Base-by-base conservation (phyloP, 257 asterid genomes). In the Solanum chilense region DNA sequence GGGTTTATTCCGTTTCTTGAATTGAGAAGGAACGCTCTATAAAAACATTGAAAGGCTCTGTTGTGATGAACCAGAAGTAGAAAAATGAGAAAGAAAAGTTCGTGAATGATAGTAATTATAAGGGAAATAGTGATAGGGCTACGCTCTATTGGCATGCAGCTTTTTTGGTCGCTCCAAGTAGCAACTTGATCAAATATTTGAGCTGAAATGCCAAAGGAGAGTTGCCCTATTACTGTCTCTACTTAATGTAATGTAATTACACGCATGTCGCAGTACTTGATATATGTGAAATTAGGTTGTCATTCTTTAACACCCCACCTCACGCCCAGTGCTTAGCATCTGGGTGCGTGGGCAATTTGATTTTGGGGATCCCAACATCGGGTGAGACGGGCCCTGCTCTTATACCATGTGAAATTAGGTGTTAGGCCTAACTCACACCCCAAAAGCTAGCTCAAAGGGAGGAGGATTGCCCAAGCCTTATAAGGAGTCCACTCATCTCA, bases 171-270 rank as follows among this genome's bases (percentile, higher is more conserved):
- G 29, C 14, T 70, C 77, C 5, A 1, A 29, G 0, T 0, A 69
- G 78, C 4, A 49, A 49, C 16, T 71, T 71, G 78, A 71, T 33
- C 45, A 18, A n/a, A 76, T 77, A 77, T 44, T 10, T 69, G 12
- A 37, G 15, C 56, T 76, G 60, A 86, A 93, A 88, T 89, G 96
- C 95, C 94, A 90, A 92, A 91, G 95, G 95, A 93, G 96, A 93
- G 96, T 90, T 93, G 95, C 95, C 96, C 95, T 90, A 52, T 62
- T 88, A 91, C 71, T 90, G 89, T 44, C 88, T 92, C 87, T 23
- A 92, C 91, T 92, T 92, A 92, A 73, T 35, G 80, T 68, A 64
- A 64, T 58, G 11, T 64, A 68, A 6, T 68, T 68, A 68, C 81
- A 20, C 9, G 18, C 81, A 2, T 10, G 5, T 1, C 20, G 10